phyloP scores from a whole-genome alignment of 176 grass and related monocot genomes.

The Melocanna baccifera region DNA sequence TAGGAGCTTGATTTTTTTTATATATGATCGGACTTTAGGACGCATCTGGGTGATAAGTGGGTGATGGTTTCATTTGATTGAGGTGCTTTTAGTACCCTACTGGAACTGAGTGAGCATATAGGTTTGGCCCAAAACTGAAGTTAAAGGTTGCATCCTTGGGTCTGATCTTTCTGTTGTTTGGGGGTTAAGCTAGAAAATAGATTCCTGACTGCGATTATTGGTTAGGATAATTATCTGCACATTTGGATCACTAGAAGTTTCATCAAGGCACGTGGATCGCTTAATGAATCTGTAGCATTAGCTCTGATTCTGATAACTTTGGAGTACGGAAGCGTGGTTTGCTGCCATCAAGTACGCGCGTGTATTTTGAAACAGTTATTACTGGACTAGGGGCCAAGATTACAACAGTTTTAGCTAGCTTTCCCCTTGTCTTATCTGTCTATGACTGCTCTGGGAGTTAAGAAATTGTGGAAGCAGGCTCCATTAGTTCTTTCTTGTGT shows the following conservation, averaged over 20 bases:
- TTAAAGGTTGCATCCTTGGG: background rate
- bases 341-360: too few relatives aligned
- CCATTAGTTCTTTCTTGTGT: background rate
- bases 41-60: background rate
- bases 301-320: too few relatives aligned
- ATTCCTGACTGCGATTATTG: too few relatives aligned
- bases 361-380: background rate
- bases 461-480: background rate
- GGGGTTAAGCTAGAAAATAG: background rate
- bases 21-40: background rate
- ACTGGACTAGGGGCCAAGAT: background rate
- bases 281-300: too few relatives aligned
- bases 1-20: background rate
- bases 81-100: background rate
- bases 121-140: background rate
- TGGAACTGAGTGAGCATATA: background rate
- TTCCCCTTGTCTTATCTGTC: background rate
- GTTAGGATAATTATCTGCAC: too few relatives aligned
- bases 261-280: background rate
- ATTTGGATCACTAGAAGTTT: background rate
- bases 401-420: background rate
- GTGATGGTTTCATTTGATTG: background rate
- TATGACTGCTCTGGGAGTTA: background rate
- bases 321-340: too few relatives aligned
- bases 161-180: background rate